A percentile compares a stretch with the other conserved stretches of the same genome.
phyloP scores from a whole-genome alignment of 768 basidiomycete genomes.

The Nidularia pulvinata region DNA sequence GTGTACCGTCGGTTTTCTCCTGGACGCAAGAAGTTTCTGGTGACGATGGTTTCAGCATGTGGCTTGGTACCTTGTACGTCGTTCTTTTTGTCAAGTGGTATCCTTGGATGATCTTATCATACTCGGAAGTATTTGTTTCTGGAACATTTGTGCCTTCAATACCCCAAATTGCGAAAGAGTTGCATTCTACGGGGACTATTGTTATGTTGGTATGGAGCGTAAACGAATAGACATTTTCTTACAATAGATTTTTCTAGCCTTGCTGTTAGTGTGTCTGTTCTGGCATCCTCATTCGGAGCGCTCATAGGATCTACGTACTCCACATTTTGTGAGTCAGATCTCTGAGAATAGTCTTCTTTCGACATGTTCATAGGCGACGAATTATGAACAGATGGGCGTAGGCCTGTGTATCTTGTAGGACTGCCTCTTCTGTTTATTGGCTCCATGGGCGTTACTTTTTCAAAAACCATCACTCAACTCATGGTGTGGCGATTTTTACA shows the following conservation, averaged over 20 bases:
- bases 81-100: background rate
- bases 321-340: slow-evolving; percentile 3
- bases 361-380: background rate
- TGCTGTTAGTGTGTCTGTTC: slow-evolving; percentile 1
- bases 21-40: slow-evolving; percentile 49
- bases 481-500: slow-evolving; percentile 68
- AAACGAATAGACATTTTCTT: background rate
- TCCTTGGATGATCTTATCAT: background rate
- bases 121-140: slow-evolving; percentile 57
- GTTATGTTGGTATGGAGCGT: slow-evolving; percentile 61
- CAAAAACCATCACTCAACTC: slow-evolving; percentile 40
- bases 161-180: slow-evolving; percentile 68
- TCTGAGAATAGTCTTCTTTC: background rate
- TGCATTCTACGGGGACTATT: slow-evolving; percentile 52
- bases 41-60: slow-evolving; percentile 56
- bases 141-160: slow-evolving; percentile 76
- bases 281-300: background rate
- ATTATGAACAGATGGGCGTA: slow-evolving; percentile 54
- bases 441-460: slow-evolving; percentile 57
- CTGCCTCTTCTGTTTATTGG: slow-evolving; percentile 60
- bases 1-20: slow-evolving; percentile 62
- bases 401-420: slow-evolving; percentile 55
- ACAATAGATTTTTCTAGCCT: slow-evolving; percentile 2
- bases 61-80: slow-evolving; percentile 62
- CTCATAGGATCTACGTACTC: slow-evolving; percentile 1